These are phyloP conservation scores for Aphelidium insulamus DNA, from an alignment of 371 early-diverging fungal species.

Conservation along the genomic window DNA sequence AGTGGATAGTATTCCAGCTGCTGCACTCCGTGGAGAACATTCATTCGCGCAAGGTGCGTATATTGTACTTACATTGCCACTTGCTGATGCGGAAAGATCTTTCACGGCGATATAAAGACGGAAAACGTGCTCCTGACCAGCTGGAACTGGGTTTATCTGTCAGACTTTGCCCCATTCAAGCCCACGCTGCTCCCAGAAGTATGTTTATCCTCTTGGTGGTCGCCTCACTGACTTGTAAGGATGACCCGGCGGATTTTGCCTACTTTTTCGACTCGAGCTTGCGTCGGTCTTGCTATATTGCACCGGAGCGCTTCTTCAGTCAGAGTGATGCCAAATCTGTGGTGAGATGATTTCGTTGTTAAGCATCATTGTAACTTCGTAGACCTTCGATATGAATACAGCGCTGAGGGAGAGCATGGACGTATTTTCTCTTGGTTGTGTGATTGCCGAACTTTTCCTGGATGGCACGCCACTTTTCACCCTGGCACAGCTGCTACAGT, in stretches of 20 bases:
- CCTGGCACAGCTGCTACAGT: conserved; percentile 69
- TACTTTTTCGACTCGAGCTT: conserved; percentile 80
- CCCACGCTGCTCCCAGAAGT: conserved; percentile 76
- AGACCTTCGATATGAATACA: conserved; percentile 4
- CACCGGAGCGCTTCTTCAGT: conserved; percentile 88
- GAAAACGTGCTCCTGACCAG: conserved; percentile 74
- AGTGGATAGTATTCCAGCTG: conserved; percentile 80
- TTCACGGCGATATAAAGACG: conserved; percentile 74
- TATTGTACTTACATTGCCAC: conserved; percentile 1
- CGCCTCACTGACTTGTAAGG: conserved; percentile 13
- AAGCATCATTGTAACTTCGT: background rate
- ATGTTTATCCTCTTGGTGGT: conserved; percentile 1
- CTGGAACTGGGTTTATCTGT: conserved; percentile 79
- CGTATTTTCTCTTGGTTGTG: conserved; percentile 82
- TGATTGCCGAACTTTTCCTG: conserved; percentile 78
- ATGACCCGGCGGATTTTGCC: conserved; percentile 83
- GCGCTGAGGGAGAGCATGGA: conserved; percentile 67
- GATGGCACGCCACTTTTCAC: conserved; percentile 76
- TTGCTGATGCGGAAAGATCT: conserved; percentile 20
- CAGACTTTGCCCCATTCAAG: conserved; percentile 75
- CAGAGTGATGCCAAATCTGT: conserved; percentile 44
- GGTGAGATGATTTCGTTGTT: conserved; percentile 15
- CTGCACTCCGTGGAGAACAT: conserved; percentile 49
- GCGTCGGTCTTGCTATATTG: conserved; percentile 74
- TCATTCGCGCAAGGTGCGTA: conserved; percentile 33